Conservation (phyloP, 192 early-diverging fungal species). For the Cladochytrium replicatum region DNA sequence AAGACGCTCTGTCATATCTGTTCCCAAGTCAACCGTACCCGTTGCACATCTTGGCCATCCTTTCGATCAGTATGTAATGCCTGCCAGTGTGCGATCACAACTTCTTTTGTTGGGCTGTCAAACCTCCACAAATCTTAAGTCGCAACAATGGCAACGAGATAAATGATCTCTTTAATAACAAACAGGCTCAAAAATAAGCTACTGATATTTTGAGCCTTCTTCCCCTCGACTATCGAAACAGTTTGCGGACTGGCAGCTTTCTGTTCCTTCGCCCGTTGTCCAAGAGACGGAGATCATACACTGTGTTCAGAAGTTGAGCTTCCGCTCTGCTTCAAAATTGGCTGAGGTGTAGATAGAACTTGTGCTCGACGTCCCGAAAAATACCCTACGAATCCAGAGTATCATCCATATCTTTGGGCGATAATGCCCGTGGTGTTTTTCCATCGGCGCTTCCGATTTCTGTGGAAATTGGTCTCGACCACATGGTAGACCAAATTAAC, state of each 20-base stretch:
- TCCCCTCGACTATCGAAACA: slow-evolving; percentile 29
- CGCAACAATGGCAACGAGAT: too few species aligned
- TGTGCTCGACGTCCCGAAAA: slow-evolving; percentile 25
- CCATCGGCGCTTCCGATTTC: not conserved
- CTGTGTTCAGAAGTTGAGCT: not conserved
- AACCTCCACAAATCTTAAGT: too few species aligned
- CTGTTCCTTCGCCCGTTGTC: not conserved
- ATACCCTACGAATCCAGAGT: slow-evolving; percentile 23
- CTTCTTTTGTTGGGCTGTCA: too few species aligned
- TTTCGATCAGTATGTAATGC: too few species aligned
- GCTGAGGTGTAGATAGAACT: not conserved
- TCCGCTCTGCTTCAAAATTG: slow-evolving; percentile 1
- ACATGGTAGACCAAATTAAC: slow-evolving; percentile 23
- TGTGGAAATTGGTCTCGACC: slow-evolving; percentile 14
- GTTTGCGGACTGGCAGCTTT: too few species aligned
- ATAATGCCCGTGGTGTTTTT: not conserved
- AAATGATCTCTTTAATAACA: too few species aligned
- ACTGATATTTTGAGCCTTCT: slow-evolving; percentile 40
- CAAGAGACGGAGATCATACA: not conserved
- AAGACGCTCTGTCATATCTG: too few species aligned
- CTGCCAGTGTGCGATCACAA: too few species aligned
- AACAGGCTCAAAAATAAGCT: too few species aligned
- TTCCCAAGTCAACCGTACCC: too few species aligned
- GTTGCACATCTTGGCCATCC: too few species aligned
- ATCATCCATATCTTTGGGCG: slow-evolving; percentile 24